Conservation (phyloP, 208 protist genomes). For the Phytomonas francai region DNA sequence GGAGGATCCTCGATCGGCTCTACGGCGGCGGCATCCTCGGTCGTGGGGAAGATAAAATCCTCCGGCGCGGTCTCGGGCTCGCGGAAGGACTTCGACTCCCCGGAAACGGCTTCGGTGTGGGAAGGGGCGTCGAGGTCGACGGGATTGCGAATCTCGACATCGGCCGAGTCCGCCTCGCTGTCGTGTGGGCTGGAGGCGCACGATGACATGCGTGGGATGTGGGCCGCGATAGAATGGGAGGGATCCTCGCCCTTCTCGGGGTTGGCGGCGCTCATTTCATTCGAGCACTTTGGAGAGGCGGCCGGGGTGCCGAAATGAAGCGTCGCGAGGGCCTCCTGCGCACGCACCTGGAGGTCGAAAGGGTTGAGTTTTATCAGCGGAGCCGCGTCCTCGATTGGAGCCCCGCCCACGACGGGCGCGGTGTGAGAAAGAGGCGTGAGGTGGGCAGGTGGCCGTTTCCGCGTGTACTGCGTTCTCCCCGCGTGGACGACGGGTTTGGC, state of each 20-base stretch:
- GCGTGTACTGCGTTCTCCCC: no score
- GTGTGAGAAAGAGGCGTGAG: no score
- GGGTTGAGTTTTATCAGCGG: not conserved
- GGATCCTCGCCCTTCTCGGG: no score
- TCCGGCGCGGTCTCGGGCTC: not conserved
- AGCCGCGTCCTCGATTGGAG: no score
- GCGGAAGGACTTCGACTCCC: not conserved
- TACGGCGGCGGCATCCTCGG: no score
- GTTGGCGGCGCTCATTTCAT: no score
- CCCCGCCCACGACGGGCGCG: no score
- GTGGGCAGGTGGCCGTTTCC: no score
- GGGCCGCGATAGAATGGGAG: no score
- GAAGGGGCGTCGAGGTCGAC: not conserved
- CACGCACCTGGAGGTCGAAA: constrained; percentile 12
- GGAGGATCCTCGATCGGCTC: no score
- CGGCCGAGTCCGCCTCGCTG: not conserved
- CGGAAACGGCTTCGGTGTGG: not conserved
- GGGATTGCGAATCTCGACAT: not conserved
- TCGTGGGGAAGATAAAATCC: no score
- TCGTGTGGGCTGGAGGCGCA: not conserved
- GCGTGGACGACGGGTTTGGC: no score
- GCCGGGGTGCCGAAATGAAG: constrained; percentile 23
- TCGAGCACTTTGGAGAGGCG: not conserved
- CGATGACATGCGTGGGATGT: not conserved
- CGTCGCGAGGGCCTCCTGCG: constrained; percentile 24